Evolutionary conservation across 305 asterid species (phyloP).

Genomic region (Fraxinus latifolia): DNA sequence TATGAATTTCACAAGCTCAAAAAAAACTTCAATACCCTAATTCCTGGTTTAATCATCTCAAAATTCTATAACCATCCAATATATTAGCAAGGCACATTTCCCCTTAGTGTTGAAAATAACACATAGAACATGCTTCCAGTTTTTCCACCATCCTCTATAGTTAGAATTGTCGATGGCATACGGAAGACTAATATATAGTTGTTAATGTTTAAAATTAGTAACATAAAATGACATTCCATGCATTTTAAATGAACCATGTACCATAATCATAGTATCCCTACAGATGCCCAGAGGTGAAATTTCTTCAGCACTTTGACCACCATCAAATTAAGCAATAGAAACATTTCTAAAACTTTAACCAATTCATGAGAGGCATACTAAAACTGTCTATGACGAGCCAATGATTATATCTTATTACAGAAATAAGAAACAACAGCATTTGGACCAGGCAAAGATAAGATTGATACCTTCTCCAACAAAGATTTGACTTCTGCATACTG

Average conservation of each 20-base stretch:
- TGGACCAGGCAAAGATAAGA: conserved; percentile 8
- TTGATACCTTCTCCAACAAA: conserved; percentile 62
- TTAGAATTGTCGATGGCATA: not conserved
- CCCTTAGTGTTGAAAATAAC: conserved; percentile 4
- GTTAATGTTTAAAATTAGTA: conserved; percentile 14
- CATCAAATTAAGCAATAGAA: not conserved
- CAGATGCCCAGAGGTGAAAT: not conserved
- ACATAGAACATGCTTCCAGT: not conserved
- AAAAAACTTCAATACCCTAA: not conserved
- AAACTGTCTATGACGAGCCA: not conserved
- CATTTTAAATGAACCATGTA: not conserved
- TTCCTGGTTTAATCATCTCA: not conserved
- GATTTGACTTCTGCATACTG: conserved; percentile 72
- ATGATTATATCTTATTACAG: not conserved
- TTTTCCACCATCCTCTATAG: not conserved
- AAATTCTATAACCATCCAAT: not conserved
- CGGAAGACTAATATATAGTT: not conserved
- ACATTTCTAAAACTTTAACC: conserved; percentile 5
- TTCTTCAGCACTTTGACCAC: not conserved
- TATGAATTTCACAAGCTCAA: not conserved
- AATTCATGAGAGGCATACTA: not conserved
- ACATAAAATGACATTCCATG: conserved; percentile 17
- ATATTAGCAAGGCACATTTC: conserved; percentile 2
- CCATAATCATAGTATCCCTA: not conserved
- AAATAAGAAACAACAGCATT: conserved; percentile 6